Percentiles rank a stretch among this genome's conserved stretches.
Conservation (phyloP, 495 filamentous ascomycete species). For the Diplogelasinospora grovesii region DNA sequence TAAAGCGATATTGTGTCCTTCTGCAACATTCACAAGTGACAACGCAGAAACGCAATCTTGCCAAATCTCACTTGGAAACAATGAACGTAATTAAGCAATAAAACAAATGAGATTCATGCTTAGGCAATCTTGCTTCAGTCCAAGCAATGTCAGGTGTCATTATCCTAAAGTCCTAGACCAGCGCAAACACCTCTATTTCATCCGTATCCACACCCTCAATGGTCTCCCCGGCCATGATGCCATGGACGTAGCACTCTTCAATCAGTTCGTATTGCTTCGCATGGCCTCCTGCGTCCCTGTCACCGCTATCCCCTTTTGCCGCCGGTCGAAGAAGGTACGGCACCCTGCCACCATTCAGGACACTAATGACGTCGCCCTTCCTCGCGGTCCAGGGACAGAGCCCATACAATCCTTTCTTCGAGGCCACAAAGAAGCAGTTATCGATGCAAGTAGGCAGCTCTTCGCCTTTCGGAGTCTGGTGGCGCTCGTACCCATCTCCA, state of each 20-base stretch:
- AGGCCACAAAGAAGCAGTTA: conserved; percentile 3
- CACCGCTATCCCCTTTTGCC: background rate
- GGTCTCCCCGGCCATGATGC: conserved; percentile 4
- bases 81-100: too few relatives aligned
- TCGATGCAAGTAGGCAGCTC: conserved; percentile 1
- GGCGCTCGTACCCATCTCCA: background rate
- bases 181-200: too few relatives aligned
- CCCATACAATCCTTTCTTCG: background rate
- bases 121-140: too few relatives aligned
- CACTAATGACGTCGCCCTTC: conserved; percentile 2
- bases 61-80: too few relatives aligned
- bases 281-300: too few relatives aligned
- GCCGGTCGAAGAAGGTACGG: conserved; percentile 5
- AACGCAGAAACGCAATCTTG: too few relatives aligned
- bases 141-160: too few relatives aligned
- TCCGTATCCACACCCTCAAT: too few relatives aligned
- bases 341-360: conserved; percentile 5
- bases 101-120: too few relatives aligned
- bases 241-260: conserved; percentile 8
- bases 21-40: too few relatives aligned
- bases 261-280: background rate
- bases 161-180: too few relatives aligned
- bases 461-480: background rate
- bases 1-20: too few relatives aligned
- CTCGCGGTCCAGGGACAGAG: conserved; percentile 5